These are phyloP conservation scores for Hanseniaspora meyeri DNA, from an alignment of 805 yeast species.

Conservation along the genomic window DNA sequence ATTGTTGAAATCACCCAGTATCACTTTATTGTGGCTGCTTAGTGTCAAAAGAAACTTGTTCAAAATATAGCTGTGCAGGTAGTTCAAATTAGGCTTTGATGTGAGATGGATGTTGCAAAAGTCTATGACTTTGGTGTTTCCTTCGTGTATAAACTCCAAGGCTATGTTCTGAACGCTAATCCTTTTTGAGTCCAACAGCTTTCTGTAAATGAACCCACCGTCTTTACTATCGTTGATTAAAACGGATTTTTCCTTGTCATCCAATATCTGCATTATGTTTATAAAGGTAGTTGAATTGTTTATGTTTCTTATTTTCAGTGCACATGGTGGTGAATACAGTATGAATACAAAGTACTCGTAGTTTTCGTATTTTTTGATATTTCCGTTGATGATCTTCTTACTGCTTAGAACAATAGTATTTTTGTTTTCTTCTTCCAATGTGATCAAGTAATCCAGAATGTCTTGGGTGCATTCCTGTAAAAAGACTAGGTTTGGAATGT, in stretches of 20 bases:
- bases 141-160: background rate
- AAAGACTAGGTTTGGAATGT: background rate
- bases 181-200: slow-evolving; percentile 6
- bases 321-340: background rate
- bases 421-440: background rate
- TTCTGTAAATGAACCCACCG: background rate
- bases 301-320: background rate
- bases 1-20: slow-evolving; percentile 12
- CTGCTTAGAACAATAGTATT: background rate
- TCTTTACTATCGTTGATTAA: background rate
- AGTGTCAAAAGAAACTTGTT: background rate
- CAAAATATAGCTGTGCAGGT: slow-evolving; percentile 5
- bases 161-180: background rate
- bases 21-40: background rate
- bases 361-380: background rate
- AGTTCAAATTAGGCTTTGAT: slow-evolving; percentile 9
- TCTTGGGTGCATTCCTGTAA: slow-evolving; percentile 12
- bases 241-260: background rate
- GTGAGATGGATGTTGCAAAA: slow-evolving; percentile 10
- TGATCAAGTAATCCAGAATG: background rate
- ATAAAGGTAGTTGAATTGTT: background rate
- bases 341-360: slow-evolving; percentile 5
- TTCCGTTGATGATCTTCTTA: slow-evolving; percentile 7
- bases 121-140: background rate
- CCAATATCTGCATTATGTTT: background rate